A percentile compares a stretch with the other conserved stretches of the same genome.
Conservation (phyloP, 768 basidiomycete species). For the Termitomyces sp. region DNA sequence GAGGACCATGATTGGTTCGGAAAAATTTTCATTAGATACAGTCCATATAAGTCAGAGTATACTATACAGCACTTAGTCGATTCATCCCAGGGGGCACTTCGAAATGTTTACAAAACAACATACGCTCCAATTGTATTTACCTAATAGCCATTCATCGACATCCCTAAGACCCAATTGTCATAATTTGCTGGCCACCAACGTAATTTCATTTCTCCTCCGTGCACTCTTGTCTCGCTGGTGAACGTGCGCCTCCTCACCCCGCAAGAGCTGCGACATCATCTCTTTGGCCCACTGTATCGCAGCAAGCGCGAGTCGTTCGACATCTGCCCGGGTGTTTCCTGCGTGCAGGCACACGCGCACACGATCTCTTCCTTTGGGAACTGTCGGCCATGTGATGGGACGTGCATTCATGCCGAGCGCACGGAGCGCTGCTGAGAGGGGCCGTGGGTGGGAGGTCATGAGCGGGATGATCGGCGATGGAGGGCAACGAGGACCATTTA, state of each 20-base stretch:
- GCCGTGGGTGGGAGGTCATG: constrained; percentile 69
- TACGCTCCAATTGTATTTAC: neutral
- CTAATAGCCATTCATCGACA: neutral
- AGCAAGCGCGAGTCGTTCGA: constrained; percentile 50
- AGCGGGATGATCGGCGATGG: constrained; percentile 84
- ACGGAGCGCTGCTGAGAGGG: constrained; percentile 64
- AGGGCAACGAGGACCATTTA: constrained; percentile 15
- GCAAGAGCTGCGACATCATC: constrained; percentile 20
- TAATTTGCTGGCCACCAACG: constrained; percentile 3
- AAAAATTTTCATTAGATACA: neutral
- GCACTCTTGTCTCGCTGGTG: neutral
- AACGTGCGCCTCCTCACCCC: constrained; percentile 1
- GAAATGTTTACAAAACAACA: neutral
- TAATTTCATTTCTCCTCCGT: neutral
- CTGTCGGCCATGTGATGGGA: constrained; percentile 84
- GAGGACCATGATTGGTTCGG: no score
- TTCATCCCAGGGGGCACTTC: no score
- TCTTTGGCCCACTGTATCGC: constrained; percentile 45
- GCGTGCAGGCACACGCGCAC: constrained; percentile 89
- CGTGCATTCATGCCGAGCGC: constrained; percentile 56
- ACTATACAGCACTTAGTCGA: no score
- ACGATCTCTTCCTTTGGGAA: constrained; percentile 80
- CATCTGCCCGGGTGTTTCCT: constrained; percentile 58
- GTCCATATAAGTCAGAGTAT: no score
- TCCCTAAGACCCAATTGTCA: neutral